Evolutionary conservation across 257 asterid genomes (phyloP).

Genomic region (Solanum medicagineum): DNA sequence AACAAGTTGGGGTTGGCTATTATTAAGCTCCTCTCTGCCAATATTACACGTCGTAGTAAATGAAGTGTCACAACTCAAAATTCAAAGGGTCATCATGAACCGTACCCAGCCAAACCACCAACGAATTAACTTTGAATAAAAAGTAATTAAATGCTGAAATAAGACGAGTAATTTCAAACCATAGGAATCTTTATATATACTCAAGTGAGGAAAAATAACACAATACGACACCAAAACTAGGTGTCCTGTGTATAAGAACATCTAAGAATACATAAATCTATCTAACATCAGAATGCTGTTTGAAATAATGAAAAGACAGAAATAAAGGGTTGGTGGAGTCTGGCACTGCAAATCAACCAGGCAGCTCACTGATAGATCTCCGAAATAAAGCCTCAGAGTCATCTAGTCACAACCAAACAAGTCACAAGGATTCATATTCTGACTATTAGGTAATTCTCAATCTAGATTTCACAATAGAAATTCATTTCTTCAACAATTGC

Average conservation of each 20-base stretch:
- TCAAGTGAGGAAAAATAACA: not conserved
- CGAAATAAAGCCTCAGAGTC: not conserved
- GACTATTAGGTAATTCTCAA: too few species aligned
- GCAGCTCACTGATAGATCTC: not conserved
- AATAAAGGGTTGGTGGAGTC: not conserved
- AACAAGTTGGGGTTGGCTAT: not conserved
- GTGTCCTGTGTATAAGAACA: not conserved
- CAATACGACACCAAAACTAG: not conserved
- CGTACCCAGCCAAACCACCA: not conserved
- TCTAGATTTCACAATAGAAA: not conserved
- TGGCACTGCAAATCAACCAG: not conserved
- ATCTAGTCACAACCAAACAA: not conserved
- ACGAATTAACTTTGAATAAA: not conserved
- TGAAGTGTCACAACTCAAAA: not conserved
- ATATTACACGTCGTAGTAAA: not conserved
- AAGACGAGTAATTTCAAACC: not conserved
- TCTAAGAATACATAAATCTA: not conserved
- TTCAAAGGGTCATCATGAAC: not conserved
- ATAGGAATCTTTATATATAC: not conserved
- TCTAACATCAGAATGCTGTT: not conserved
- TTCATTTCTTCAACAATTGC: not conserved
- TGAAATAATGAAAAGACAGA: too few species aligned
- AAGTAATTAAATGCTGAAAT: not conserved
- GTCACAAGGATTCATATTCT: not conserved
- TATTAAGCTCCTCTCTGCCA: not conserved